These are phyloP conservation scores for Fonsecaea erecta DNA, from an alignment of 2,329 filamentous ascomycete species.

Conservation along the genomic window DNA sequence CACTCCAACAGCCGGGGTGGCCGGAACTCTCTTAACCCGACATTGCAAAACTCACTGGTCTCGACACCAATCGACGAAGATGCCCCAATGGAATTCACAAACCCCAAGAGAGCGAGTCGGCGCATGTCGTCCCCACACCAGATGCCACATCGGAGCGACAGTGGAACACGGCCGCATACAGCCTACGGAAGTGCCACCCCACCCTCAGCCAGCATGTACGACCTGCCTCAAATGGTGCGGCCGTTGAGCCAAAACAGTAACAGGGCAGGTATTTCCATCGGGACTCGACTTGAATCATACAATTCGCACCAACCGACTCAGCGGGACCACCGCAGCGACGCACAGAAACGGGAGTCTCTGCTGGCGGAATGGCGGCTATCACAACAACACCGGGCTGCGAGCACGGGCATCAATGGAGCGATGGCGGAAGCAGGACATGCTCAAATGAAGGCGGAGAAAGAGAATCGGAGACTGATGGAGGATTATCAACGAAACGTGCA, in stretches of 20 bases:
- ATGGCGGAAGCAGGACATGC: constrained; percentile 46
- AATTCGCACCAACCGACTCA: constrained; percentile 31
- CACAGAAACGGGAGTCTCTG: constrained; percentile 53
- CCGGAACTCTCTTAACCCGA: constrained; percentile 21
- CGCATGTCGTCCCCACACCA: constrained; percentile 24
- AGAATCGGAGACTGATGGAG: constrained; percentile 64
- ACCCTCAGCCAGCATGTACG: background rate
- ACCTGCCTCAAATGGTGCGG: constrained; percentile 12
- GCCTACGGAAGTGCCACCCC: constrained; percentile 10
- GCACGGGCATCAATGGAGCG: constrained; percentile 36
- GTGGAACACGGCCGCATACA: constrained; percentile 15
- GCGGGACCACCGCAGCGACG: constrained; percentile 22
- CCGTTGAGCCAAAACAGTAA: constrained; percentile 20
- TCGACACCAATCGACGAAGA: constrained; percentile 35
- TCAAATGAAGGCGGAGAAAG: constrained; percentile 64
- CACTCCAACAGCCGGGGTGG: constrained; percentile 15
- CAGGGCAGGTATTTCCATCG: constrained; percentile 41
- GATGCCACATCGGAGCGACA: constrained; percentile 15
- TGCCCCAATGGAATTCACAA: constrained; percentile 29
- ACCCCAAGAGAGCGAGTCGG: constrained; percentile 17
- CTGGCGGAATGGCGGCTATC: constrained; percentile 71
- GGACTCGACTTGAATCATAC: constrained; percentile 48
- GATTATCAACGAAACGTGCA: constrained; percentile 64
- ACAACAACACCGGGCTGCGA: constrained; percentile 62
- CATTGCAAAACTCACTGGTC: constrained; percentile 23